A percentile compares a stretch with the other conserved stretches of the same genome.
Evolutionary conservation across 345 rosid genomes (phyloP).

Genomic region (Eucalyptus tenuipes): DNA sequence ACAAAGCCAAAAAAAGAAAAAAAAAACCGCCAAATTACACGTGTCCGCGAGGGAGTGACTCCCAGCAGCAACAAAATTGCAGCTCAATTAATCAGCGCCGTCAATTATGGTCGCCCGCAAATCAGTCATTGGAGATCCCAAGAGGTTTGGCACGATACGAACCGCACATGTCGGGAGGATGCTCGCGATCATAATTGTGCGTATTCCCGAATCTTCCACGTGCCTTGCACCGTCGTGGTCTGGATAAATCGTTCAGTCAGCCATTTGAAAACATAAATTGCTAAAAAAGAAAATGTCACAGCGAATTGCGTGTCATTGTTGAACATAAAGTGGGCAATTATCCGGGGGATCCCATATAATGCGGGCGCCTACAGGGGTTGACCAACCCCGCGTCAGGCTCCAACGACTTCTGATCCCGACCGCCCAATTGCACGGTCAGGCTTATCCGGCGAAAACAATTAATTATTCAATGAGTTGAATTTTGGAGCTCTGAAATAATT

Average conservation of each 20-base stretch:
- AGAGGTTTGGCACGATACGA: not conserved
- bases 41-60: not conserved
- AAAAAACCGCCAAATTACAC: fast-evolving
- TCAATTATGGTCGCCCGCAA: not conserved
- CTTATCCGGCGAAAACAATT: not conserved
- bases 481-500: not conserved
- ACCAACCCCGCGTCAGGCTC: not conserved
- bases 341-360: not conserved
- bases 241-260: not conserved
- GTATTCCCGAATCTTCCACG: not conserved
- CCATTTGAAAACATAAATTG: not conserved
- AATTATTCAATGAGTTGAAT: not conserved
- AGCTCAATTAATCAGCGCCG: not conserved
- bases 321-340: not conserved
- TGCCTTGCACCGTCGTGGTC: not conserved
- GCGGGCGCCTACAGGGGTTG: not conserved
- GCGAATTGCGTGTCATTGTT: not conserved
- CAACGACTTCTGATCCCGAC: not conserved
- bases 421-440: not conserved
- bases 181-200: not conserved
- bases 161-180: not conserved
- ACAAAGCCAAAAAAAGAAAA: too few relatives aligned
- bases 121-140: not conserved
- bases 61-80: not conserved
- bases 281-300: not conserved